phyloP scores from a whole-genome alignment of 345 rosid species.

The Pistacia atlantica region DNA sequence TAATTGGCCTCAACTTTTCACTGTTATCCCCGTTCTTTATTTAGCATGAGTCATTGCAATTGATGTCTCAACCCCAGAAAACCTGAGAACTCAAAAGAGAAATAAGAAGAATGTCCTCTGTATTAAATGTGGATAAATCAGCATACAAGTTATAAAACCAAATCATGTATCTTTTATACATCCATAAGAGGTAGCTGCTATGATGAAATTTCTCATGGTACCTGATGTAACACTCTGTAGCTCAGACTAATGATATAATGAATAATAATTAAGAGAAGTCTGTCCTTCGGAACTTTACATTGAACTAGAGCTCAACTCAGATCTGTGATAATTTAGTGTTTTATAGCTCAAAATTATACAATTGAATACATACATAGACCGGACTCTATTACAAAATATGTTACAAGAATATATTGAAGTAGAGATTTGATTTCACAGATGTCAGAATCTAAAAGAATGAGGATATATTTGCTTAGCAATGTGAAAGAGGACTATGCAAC shows the following conservation, averaged over 20 bases:
- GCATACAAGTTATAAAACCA: too few relatives aligned
- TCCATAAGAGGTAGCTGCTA: too few relatives aligned
- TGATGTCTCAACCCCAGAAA: too few relatives aligned
- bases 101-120: too few relatives aligned
- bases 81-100: too few relatives aligned
- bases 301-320: background rate
- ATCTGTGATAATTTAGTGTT: background rate
- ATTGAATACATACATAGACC: background rate
- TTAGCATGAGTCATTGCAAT: too few relatives aligned
- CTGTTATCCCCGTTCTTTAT: too few relatives aligned
- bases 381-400: background rate
- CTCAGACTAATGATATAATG: background rate
- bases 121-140: too few relatives aligned
- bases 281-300: background rate
- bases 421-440: background rate
- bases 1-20: too few relatives aligned
- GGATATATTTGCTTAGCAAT: background rate
- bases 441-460: background rate
- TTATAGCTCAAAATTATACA: conserved; percentile 4
- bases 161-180: too few relatives aligned
- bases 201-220: background rate
- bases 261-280: background rate
- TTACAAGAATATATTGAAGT: background rate
- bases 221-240: too few relatives aligned
- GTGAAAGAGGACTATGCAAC: conserved; percentile 40